A percentile compares a stretch with the other conserved stretches of the same genome.
phyloP scores from a whole-genome alignment of 176 grass and related monocot species.

The Carex littledalei region DNA sequence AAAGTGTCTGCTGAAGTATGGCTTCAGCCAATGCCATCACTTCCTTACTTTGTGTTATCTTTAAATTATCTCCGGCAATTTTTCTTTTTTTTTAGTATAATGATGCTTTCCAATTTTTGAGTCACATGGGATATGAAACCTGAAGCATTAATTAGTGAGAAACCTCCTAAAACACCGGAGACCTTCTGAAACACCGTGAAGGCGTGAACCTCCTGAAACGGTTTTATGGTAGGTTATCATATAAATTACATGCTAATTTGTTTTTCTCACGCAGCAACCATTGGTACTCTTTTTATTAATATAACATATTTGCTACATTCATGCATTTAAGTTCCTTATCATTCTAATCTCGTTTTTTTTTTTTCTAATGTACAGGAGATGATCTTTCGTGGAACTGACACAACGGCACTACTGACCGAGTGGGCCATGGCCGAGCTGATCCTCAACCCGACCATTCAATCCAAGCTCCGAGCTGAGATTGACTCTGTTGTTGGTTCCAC shows the following conservation, averaged over 20 bases:
- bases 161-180: not conserved
- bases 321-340: not conserved
- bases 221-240: not conserved
- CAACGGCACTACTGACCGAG: constrained; percentile 67
- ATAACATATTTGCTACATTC: not conserved
- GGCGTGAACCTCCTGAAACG: not conserved
- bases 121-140: constrained; percentile 14
- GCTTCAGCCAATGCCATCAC: not conserved
- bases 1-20: not conserved
- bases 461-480: constrained; percentile 44
- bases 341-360: not conserved
- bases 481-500: not conserved
- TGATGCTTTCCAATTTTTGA: not conserved
- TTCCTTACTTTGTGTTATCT: not conserved
- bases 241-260: not conserved
- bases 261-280: not conserved
- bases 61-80: not conserved
- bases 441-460: constrained; percentile 41
- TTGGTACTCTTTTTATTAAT: not conserved
- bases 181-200: not conserved
- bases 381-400: constrained; percentile 87
- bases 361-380: constrained; percentile 48
- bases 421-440: constrained; percentile 81
- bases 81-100: not conserved
- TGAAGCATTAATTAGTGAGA: not conserved